Evolutionary conservation across 192 early-diverging fungal species (phyloP).

Genomic region (Mycoemilia scoparia): DNA sequence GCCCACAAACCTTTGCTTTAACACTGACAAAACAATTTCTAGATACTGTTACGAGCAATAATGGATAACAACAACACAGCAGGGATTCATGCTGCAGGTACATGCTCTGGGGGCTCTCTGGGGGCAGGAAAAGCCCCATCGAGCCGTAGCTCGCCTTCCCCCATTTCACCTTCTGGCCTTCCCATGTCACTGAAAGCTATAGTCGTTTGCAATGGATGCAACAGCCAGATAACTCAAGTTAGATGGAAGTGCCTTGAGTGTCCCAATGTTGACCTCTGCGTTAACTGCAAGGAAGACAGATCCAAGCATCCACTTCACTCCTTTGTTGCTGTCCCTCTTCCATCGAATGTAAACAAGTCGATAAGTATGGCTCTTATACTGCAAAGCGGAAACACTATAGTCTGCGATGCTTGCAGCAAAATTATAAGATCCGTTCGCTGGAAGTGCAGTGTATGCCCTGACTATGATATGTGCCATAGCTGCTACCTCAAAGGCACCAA

Average conservation of each 20-base stretch:
- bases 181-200: no score
- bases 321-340: not conserved
- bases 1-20: no score
- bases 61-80: no score
- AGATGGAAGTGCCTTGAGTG: slow-evolving; percentile 40
- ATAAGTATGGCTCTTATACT: not conserved
- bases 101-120: no score
- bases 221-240: slow-evolving; percentile 19
- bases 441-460: slow-evolving; percentile 34
- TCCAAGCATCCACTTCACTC: slow-evolving; percentile 10
- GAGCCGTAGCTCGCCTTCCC: no score
- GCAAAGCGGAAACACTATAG: slow-evolving; percentile 1
- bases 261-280: slow-evolving; percentile 41
- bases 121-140: no score
- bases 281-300: slow-evolving; percentile 24
- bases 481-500: slow-evolving; percentile 24
- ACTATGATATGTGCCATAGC: slow-evolving; percentile 31
- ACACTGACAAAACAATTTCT: no score
- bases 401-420: slow-evolving; percentile 37
- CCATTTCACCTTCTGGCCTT: no score
- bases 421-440: slow-evolving; percentile 35
- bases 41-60: no score
- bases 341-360: not conserved
- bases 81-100: no score
- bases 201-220: slow-evolving; percentile 39